phyloP scores from a whole-genome alignment of 805 yeast genomes.

The Candida gorgasii region DNA sequence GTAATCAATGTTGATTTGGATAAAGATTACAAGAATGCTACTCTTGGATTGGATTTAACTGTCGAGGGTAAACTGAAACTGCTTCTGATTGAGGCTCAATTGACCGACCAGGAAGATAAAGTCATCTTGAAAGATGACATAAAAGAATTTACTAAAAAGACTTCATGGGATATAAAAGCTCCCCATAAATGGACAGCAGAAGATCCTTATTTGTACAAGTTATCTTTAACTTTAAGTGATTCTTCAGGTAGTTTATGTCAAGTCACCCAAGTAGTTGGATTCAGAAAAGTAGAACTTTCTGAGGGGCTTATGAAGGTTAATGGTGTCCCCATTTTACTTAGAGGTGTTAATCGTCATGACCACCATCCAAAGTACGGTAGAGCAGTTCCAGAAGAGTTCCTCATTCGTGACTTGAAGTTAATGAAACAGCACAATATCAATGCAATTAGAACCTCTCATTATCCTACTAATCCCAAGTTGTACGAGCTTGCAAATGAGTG shows the following conservation, averaged over 20 bases:
- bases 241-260: slow-evolving; percentile 9
- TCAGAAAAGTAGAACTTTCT: slow-evolving; percentile 26
- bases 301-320: slow-evolving; percentile 29
- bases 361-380: slow-evolving; percentile 33
- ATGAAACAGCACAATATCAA: slow-evolving; percentile 37
- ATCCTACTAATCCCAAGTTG: slow-evolving; percentile 35
- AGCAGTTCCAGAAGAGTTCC: slow-evolving; percentile 34
- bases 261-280: slow-evolving; percentile 26
- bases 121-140: neutral
- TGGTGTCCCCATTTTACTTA: slow-evolving; percentile 26
- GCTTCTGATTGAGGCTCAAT: neutral
- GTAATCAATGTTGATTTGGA: slow-evolving; percentile 21
- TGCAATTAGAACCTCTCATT: slow-evolving; percentile 38
- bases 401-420: slow-evolving; percentile 27
- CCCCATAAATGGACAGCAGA: slow-evolving; percentile 38
- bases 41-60: neutral
- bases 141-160: neutral
- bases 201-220: slow-evolving; percentile 26
- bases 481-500: slow-evolving; percentile 28
- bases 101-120: neutral
- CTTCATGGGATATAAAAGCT: slow-evolving; percentile 10
- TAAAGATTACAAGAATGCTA: slow-evolving; percentile 7
- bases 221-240: slow-evolving; percentile 16
- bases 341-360: slow-evolving; percentile 39
- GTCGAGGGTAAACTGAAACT: neutral